Evolutionary conservation across 345 rosid species (phyloP).

Genomic region (Corymbia maculata): DNA sequence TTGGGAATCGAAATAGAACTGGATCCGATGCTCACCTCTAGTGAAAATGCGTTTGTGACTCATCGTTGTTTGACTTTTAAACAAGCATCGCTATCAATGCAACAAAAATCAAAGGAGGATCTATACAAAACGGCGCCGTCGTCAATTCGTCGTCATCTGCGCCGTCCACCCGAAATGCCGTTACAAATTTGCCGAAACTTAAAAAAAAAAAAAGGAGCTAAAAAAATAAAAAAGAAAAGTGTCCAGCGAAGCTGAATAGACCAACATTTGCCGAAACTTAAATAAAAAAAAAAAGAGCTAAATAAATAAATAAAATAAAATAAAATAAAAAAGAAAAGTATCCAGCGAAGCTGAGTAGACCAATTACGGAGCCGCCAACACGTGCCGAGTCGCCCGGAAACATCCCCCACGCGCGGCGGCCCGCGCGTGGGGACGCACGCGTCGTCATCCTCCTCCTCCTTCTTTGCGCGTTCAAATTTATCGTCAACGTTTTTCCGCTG

Average conservation of each 20-base stretch:
- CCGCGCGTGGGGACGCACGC: background rate
- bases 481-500: background rate
- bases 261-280: too few relatives aligned
- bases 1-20: background rate
- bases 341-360: background rate
- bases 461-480: background rate
- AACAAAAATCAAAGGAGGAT: background rate
- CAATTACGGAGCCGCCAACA: background rate
- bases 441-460: background rate
- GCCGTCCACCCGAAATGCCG: background rate
- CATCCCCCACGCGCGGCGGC: background rate
- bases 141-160: background rate
- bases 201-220: too few relatives aligned
- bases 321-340: background rate
- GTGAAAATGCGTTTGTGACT: too few relatives aligned
- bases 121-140: background rate
- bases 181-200: background rate
- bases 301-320: background rate
- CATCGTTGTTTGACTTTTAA: background rate
- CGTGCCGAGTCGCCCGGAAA: background rate
- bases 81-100: background rate
- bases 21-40: background rate
- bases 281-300: too few relatives aligned
- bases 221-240: too few relatives aligned
- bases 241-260: too few relatives aligned